These are phyloP conservation scores for Diaporthe capsici DNA, from an alignment of 2,329 filamentous ascomycete genomes.

Conservation along the genomic window DNA sequence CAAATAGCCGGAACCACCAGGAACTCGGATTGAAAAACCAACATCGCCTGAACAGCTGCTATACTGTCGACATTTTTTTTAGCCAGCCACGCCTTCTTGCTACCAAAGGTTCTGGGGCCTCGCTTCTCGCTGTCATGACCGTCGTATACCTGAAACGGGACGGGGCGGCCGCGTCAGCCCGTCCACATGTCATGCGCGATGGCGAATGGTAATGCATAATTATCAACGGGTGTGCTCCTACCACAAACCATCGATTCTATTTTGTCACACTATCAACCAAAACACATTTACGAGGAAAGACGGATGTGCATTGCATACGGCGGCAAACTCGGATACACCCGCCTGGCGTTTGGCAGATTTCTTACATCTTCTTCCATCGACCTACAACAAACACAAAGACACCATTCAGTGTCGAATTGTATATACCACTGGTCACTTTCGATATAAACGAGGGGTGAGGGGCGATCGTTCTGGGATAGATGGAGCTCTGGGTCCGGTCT, in stretches of 20 bases:
- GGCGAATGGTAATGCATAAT: constrained; percentile 43
- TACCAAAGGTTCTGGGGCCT: not conserved
- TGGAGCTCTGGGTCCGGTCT: constrained; percentile 24
- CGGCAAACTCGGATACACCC: constrained; percentile 34
- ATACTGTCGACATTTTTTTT: constrained; percentile 2
- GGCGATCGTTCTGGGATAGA: constrained; percentile 37
- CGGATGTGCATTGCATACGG: constrained; percentile 39
- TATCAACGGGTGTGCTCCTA: constrained; percentile 31
- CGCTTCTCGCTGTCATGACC: constrained; percentile 15
- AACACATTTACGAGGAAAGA: constrained; percentile 36
- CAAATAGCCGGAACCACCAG: constrained; percentile 7
- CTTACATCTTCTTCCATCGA: constrained; percentile 23
- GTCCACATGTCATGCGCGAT: constrained; percentile 12
- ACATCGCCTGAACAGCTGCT: not conserved
- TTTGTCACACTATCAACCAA: constrained; percentile 36
- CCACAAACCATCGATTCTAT: constrained; percentile 26
- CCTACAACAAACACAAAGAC: constrained; percentile 27
- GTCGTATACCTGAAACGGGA: constrained; percentile 4
- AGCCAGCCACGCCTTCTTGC: constrained; percentile 18
- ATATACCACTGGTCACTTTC: constrained; percentile 35
- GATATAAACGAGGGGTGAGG: constrained; percentile 19
- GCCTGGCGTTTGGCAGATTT: constrained; percentile 39
- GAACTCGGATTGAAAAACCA: not conserved
- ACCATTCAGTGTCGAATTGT: constrained; percentile 31
- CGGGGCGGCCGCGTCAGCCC: constrained; percentile 23